Base-by-base conservation (phyloP, 129 eudicot genomes). In the Helichrysum umbraculigerum region DNA sequence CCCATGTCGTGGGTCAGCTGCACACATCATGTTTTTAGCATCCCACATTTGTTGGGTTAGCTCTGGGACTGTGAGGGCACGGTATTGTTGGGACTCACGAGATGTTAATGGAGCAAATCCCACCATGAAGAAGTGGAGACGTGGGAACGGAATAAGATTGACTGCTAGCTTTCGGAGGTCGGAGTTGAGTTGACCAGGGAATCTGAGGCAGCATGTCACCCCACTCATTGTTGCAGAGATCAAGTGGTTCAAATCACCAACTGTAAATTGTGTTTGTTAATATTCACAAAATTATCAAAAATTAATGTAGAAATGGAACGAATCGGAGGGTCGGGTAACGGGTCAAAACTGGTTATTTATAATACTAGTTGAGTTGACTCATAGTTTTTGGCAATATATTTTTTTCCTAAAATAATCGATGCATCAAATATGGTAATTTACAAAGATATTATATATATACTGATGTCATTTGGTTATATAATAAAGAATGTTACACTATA, bases 41-140 rank as follows among this genome's bases (percentile, higher is more conserved):
- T 81, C 84, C 84, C 84, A 81, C 84, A 81, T 81, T 64, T 81
- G 84, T 65, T 81, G 80, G n/a, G 84, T 81, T 1, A 81, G 84
- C 57, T 81, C 76, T 2, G 84, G 84, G 12, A 75, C 84, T 3
- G 76, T 74, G 6, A 81, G 59, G 32, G 84, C 84, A 14, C 84
- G 76, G 47, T 81, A 81, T 58, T 74, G 80, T 42, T 81, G 80
- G 33, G 84, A 81, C 25, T 80, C 76, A 41, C 80, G 84, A 25
- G 84, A 81, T 9, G 80, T 81, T 7, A 77, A 34, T 0, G 77
- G 77, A 59, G 69, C 69, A 3, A 73, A 73, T n/a, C 77, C 68
- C 22, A 73, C 79, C 83, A 79, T 79, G 78, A 79, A 79, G 28
- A 79, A 72, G 74, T 79, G 83, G 16, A 79, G 83, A 17, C 83